Percentiles rank a stretch among this genome's conserved stretches.
phyloP scores from a whole-genome alignment of 2,329 filamentous ascomycete species.

The Cercospora citrullina region DNA sequence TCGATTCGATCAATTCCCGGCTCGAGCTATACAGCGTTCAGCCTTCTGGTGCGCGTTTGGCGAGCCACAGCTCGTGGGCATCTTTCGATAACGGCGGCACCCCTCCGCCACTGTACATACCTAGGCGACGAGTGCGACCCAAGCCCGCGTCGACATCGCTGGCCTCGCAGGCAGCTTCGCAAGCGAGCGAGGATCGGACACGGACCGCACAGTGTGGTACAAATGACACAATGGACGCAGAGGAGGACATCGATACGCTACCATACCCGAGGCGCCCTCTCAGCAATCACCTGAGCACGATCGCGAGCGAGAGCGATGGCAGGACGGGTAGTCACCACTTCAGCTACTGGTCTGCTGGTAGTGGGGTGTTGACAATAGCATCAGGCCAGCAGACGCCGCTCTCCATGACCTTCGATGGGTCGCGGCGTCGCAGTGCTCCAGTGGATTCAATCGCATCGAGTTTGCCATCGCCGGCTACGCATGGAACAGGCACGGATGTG shows the following conservation, averaged over 20 bases:
- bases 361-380: constrained; percentile 33
- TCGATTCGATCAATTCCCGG: constrained; percentile 37
- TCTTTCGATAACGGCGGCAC: constrained; percentile 33
- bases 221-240: constrained; percentile 27
- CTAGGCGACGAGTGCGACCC: constrained; percentile 35
- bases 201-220: constrained; percentile 8
- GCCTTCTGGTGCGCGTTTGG: constrained; percentile 28
- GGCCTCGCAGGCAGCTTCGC: constrained; percentile 21
- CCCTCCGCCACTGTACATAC: constrained; percentile 37
- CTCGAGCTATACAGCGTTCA: constrained; percentile 26
- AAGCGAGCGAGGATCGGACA: constrained; percentile 8
- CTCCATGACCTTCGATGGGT: constrained; percentile 23
- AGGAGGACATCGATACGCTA: constrained; percentile 34
- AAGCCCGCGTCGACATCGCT: constrained; percentile 29
- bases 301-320: constrained; percentile 40
- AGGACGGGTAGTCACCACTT: constrained; percentile 32
- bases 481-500: constrained; percentile 24
- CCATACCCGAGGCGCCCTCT: constrained; percentile 36
- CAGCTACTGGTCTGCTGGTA: constrained; percentile 38
- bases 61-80: constrained; percentile 29
- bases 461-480: constrained; percentile 24
- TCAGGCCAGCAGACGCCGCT: constrained; percentile 33
- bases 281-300: constrained; percentile 40
- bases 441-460: constrained; percentile 27
- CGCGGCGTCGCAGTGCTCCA: constrained; percentile 30